Base-by-base conservation (phyloP, 768 basidiomycete genomes). In the Tylopilus balloui region DNA sequence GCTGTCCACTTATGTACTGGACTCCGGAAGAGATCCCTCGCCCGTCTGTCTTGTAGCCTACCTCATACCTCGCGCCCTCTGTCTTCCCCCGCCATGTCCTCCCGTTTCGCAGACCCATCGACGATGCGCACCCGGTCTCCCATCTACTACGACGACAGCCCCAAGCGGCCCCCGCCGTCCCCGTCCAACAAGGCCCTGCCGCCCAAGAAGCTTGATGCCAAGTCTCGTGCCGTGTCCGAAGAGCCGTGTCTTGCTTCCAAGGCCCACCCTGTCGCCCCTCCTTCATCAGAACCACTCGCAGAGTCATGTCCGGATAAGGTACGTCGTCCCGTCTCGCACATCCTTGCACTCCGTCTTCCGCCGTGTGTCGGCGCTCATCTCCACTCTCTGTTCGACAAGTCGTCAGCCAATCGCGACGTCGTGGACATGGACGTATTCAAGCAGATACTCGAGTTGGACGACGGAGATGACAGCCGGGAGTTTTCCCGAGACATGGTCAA, bases 371-470 rank as follows among this genome's bases (percentile, higher is more conserved):
- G 42, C 17, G 44, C 53, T 60, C 25, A 67, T 38, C 37, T 19
- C 24, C 29, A 23, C 23, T 28, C 28, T 20, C 15, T 31, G 21
- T 19, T 36, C 34, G 28, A 38, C 32, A 46, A 62, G 56, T 51
- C 47, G 14, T 37, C 42, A 3, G 42, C 41, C 43, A 50, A 42
- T 31, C 59, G 53, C n/a, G 66, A 65, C 17, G 69, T 81, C 31
- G 81, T 97, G 61, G 81, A 96, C 65, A 80, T 83, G 80, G 83
- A 85, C 0, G 85, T 78, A 15, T 92, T 99, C 66, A 58, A 66
- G 6, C 95, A 98, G 69, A 82, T 98, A 55, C 77, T 93, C 54
- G 94, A 97, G 45, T 80, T 98, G 60, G 96, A 92, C 64, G 93
- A 92, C 2, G 23, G n/a, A 9, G 88, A 82, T n/a, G 86, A 81